Base-by-base conservation (phyloP, 306 rosid genomes). In the Pyrus bretschneideri region DNA sequence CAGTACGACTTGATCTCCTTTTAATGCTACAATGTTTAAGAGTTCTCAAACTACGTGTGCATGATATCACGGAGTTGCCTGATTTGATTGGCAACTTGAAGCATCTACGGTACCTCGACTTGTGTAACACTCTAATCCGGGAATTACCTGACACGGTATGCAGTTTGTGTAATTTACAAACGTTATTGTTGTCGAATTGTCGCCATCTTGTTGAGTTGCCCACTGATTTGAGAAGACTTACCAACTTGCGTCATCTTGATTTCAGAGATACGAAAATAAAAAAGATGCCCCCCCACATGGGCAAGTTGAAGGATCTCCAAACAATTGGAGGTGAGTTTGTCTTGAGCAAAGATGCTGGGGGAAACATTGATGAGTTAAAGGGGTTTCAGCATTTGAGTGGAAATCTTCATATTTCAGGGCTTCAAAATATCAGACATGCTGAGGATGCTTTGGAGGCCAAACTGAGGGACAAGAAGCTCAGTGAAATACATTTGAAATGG, bases 181-280 rank as follows among this genome's bases (percentile, higher is more conserved):
- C 75, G 0, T 14, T 76, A 1, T 1, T 76, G 6, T 2, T 81
- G 60, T 19, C 40, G 1, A 3, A 9, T 11, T 81, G 81, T 71
- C 0, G 8, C 2, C 3, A 0, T 21, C 74, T 81, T 11, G 9
- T 11, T 25, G 63, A 64, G 31, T 65, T 81, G 29, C 81, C 67
- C 1, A 6, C 46, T 18, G 25, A 59, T 30, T 17, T 76, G 46
- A 54, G 8, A 57, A 71, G 70, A 23, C 29, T 76, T n/a, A 33
- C 29, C 31, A 63, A 67, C 12, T 25, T 82, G 0, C 31, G 72
- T 3, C 40, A 54, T 66, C 76, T 81, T 45, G 78, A 76, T 67
- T 55, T 72, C 10, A 57, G 3, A 1, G 40, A 30, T 11, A 81
- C 84, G 4, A 6, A 27, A 0, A 30, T 80, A 42, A 21, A 29